Base-by-base conservation (phyloP, 2,329 filamentous ascomycete genomes). In the Diaporthe sp. region DNA sequence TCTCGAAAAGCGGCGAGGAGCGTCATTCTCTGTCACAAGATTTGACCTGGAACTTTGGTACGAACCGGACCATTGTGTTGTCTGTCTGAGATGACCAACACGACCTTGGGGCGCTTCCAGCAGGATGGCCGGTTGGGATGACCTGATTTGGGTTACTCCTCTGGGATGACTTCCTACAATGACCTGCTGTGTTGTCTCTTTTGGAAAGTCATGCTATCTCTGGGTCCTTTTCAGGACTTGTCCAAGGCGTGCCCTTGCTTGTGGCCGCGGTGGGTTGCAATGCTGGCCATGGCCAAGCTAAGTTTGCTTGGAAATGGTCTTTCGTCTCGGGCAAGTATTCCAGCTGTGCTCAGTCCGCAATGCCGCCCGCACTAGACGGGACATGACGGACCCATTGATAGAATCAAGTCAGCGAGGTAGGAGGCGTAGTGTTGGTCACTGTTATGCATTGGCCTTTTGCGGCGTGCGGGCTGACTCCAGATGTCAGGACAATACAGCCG, bases 11-110 rank as follows among this genome's bases (percentile, higher is more conserved):
- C 68, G 50, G 58, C 66, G 30, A 47, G 32, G 35, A 44, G 56
- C 65, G 63, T 53, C 66, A 66, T 63, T 63, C 61, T 65, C 25
- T 68, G 58, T 47, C 63, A 50, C 63, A 39, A 32, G 63, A 27
- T 53, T 22, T 39, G 44, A 68, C 63, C 63, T 19, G 32, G n/a
- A 50, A 22, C 22, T 53, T 13, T 68, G 63, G 32, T 53, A 22
- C 32, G 15, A 19, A 66, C 12, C 35, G 44, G 19, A 47, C 63
- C 44, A n/a, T 37, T 44, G 32, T 51, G 44, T 37, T 17, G 61
- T 32, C 12, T 50, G 22, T 30, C 63, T 53, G 47, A 68, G n/a
- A 53, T 68, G 25, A 53, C 63, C 32, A 53, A 53, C 47, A 39
- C 47, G 22, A 27, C 32, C n/a, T 68, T n/a, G 47, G 32, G 47